A percentile compares a stretch with the other conserved stretches of the same genome.
These are phyloP conservation scores for Camelina laxa DNA, from an alignment of 345 rosid species.

Conservation along the genomic window DNA sequence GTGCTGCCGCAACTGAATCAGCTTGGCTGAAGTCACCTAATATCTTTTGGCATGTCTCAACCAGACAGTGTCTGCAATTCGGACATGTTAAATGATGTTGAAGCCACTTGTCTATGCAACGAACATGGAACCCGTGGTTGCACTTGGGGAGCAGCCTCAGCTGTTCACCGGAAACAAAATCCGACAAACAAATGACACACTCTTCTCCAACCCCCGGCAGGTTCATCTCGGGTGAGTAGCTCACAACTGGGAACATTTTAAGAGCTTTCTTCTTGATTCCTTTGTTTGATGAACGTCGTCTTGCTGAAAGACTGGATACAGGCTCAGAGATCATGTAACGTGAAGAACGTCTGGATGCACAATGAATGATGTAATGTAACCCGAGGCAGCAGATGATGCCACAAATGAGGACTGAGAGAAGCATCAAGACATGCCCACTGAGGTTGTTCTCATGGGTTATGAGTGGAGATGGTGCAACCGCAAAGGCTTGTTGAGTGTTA, in stretches of 20 bases:
- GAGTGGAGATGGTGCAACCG: slow-evolving; percentile 37
- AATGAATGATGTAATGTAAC: slow-evolving; percentile 55
- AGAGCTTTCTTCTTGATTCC: slow-evolving; percentile 56
- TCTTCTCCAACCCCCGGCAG: slow-evolving; percentile 55
- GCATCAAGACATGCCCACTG: slow-evolving; percentile 49
- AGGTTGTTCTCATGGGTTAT: slow-evolving; percentile 38
- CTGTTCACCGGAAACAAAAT: slow-evolving; percentile 51
- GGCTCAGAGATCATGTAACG: slow-evolving; percentile 44
- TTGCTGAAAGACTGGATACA: slow-evolving; percentile 13
- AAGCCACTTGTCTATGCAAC: slow-evolving; percentile 73
- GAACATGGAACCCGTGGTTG: slow-evolving; percentile 72
- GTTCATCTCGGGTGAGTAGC: slow-evolving; percentile 49
- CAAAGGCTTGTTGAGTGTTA: slow-evolving; percentile 26
- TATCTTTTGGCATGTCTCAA: slow-evolving; percentile 47
- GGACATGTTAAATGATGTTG: slow-evolving; percentile 73
- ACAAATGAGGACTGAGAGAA: slow-evolving; percentile 56
- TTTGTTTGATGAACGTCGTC: slow-evolving; percentile 31
- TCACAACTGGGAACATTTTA: slow-evolving; percentile 52
- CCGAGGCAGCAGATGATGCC: slow-evolving; percentile 54
- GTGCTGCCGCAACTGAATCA: slow-evolving; percentile 1
- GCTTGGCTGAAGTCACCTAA: slow-evolving; percentile 18
- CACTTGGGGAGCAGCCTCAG: slow-evolving; percentile 65
- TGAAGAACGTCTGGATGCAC: slow-evolving; percentile 50
- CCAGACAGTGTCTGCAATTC: slow-evolving; percentile 58
- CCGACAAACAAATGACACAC: slow-evolving; percentile 64